Conservation (phyloP, 768 basidiomycete species). For the Psilocybe subaeruginosa region DNA sequence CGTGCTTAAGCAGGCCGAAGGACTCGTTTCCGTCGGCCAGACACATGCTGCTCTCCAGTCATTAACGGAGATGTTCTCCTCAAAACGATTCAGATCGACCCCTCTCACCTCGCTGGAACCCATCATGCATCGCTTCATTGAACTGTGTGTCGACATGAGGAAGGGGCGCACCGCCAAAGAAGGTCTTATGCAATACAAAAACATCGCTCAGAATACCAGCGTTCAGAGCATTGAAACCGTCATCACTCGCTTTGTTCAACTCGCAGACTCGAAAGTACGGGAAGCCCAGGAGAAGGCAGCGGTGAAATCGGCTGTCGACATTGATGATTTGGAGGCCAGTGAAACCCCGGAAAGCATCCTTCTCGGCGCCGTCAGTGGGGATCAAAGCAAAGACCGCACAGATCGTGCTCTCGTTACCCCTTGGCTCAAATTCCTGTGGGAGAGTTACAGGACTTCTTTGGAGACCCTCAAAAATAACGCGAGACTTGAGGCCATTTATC, state of each 20-base stretch:
- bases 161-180: constrained; percentile 94
- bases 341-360: constrained; percentile 94
- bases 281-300: constrained; percentile 89
- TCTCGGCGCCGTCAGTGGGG: constrained; percentile 86
- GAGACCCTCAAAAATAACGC: constrained; percentile 98
- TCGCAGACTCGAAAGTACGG: constrained; percentile 80
- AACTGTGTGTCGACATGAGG: constrained; percentile 93
- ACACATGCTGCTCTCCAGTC: constrained; percentile 89
- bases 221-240: constrained; percentile 92
- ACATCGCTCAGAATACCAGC: constrained; percentile 92
- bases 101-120: constrained; percentile 90
- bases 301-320: constrained; percentile 74
- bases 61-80: constrained; percentile 89
- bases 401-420: constrained; percentile 95
- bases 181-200: constrained; percentile 97
- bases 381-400: constrained; percentile 91
- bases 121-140: constrained; percentile 94
- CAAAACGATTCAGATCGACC: constrained; percentile 93
- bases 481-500: constrained; percentile 90
- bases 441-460: constrained; percentile 93
- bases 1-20: constrained; percentile 91
- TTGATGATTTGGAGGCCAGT: constrained; percentile 94
- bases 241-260: constrained; percentile 81
- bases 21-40: constrained; percentile 91
- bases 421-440: constrained; percentile 99